Base-by-base conservation (phyloP, 2,329 filamentous ascomycete species). In the Phialemonium atrogriseum region DNA sequence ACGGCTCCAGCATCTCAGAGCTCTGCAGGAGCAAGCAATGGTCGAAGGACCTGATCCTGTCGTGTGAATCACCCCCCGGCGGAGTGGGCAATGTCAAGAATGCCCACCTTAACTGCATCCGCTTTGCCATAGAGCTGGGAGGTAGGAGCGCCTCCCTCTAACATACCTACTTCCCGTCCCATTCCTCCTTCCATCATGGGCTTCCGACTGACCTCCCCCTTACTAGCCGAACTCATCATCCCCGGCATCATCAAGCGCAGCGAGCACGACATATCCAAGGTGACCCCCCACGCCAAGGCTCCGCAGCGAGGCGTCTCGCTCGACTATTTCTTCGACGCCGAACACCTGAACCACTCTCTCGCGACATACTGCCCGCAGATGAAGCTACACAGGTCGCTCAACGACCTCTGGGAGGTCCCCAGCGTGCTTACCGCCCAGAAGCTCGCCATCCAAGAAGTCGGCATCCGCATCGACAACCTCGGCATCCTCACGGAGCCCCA, bases 111-210 rank as follows among this genome's bases (percentile, higher is more conserved):
- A 58, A 57, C 35, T 68, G 64, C 44, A 44, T 68, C 14, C 55
- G 62, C 25, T 56, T 62, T 31, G 62, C 60, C 10, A 65, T 68
- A 19, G 60, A 66, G 48, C 59, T 62, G 24, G 65, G 65, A 33
- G 64, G 64, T 54, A 38, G 43, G 43, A 56, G 16, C 10, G 16
- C 41, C 9, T 22, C 3, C 39, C 13, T 8, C 38, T 5, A 29
- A 27, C 10, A 17, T 16, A 15, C 15, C 5, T 10, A n/a, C n/a
- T n/a, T n/a, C n/a, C n/a, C n/a, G n/a, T n/a, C n/a, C n/a, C n/a
- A n/a, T n/a, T n/a, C n/a, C n/a, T n/a, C n/a, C n/a, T n/a, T n/a
- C n/a, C n/a, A n/a, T n/a, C n/a, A n/a, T n/a, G n/a, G n/a, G n/a
- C n/a, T n/a, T n/a, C n/a, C n/a, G n/a, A n/a, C n/a, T n/a, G n/a